Percentiles rank a stretch among this genome's conserved stretches.
Conservation (phyloP, 768 basidiomycete genomes). For the Auricularia sp. region DNA sequence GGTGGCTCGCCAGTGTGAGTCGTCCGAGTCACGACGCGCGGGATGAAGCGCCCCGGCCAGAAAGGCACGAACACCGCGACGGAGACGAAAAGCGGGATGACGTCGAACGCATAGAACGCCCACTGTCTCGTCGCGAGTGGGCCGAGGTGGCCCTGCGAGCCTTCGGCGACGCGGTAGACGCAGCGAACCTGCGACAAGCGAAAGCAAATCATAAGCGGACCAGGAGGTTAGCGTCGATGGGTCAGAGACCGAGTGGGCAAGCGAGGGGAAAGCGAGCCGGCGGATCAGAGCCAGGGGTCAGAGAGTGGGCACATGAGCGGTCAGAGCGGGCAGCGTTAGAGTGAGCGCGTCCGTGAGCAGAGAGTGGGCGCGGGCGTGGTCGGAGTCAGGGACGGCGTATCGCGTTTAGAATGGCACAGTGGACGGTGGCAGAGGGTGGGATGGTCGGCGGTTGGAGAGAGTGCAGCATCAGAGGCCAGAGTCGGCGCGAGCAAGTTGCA, state of each 20-base stretch:
- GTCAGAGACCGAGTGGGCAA: background rate
- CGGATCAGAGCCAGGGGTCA: background rate
- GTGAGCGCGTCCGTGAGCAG: no score
- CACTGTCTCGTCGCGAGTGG: conserved; percentile 46
- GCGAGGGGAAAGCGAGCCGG: no score
- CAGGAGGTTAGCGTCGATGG: background rate
- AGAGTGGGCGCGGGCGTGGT: no score
- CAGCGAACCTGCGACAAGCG: conserved; percentile 44
- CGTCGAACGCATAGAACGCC: conserved; percentile 59
- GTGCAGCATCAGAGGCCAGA: no score
- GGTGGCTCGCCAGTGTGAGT: conserved; percentile 1
- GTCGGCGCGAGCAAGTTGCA: no score
- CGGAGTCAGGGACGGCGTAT: no score
- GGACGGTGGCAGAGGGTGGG: no score
- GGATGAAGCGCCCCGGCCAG: conserved; percentile 43
- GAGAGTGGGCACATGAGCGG: background rate
- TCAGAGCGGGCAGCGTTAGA: no score
- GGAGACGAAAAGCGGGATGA: conserved; percentile 55
- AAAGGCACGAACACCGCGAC: conserved; percentile 45
- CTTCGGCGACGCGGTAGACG: conserved; percentile 45
- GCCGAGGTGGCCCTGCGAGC: conserved; percentile 47
- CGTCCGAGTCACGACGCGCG: background rate
- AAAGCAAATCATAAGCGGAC: background rate
- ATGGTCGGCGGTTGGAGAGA: no score
- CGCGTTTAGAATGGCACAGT: no score